phyloP scores from a whole-genome alignment of 1,284 basidiomycete species.

The Abortiporus biennis region DNA sequence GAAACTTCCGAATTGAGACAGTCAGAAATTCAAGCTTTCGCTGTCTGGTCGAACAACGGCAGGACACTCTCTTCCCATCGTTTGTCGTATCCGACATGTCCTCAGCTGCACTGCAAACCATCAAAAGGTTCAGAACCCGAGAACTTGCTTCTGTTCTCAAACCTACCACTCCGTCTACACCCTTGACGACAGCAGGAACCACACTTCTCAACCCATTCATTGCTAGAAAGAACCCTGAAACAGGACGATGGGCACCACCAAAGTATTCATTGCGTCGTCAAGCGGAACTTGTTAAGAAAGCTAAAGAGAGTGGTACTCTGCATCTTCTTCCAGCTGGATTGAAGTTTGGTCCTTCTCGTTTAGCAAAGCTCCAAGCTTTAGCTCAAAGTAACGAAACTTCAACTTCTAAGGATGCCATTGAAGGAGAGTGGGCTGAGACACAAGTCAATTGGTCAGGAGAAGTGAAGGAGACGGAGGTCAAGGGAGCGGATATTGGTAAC shows the following conservation, averaged over 20 bases:
- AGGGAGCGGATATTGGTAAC: slow-evolving; percentile 50
- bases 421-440: slow-evolving; percentile 12
- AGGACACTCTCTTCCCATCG: too few relatives aligned
- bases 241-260: slow-evolving; percentile 61
- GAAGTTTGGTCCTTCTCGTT: slow-evolving; percentile 32
- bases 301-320: slow-evolving; percentile 44
- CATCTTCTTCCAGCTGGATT: slow-evolving; percentile 61
- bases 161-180: too few relatives aligned
- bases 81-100: too few relatives aligned
- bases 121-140: neutral
- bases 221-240: slow-evolving; percentile 49
- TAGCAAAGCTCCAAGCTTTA: slow-evolving; percentile 9
- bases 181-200: neutral
- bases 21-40: too few relatives aligned
- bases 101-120: slow-evolving; percentile 1
- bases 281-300: slow-evolving; percentile 70
- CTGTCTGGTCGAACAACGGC: too few relatives aligned
- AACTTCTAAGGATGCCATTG: slow-evolving; percentile 9
- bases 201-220: slow-evolving; percentile 58
- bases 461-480: slow-evolving; percentile 37
- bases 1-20: too few relatives aligned
- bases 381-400: slow-evolving; percentile 1
- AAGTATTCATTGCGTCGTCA: slow-evolving; percentile 69
- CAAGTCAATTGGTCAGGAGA: slow-evolving; percentile 54
- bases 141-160: neutral